Evolutionary conservation across 805 yeast genomes (phyloP).

Genomic region (Starmera pachycereana): DNA sequence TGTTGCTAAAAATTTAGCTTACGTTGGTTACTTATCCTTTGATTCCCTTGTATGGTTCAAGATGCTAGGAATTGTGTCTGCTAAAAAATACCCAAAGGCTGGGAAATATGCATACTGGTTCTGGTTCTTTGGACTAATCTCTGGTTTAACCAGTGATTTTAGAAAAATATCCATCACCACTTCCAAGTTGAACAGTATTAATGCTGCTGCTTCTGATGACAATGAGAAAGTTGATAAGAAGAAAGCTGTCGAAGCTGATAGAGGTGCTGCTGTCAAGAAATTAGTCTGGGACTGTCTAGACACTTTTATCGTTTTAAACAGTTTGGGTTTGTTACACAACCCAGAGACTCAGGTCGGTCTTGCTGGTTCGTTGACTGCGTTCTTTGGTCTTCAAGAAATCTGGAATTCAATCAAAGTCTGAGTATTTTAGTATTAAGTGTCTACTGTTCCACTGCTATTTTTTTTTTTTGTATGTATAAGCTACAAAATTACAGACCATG

Average conservation of each 20-base stretch:
- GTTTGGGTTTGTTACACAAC: slow-evolving; percentile 45
- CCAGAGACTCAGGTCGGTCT: slow-evolving; percentile 76
- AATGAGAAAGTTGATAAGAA: slow-evolving; percentile 27
- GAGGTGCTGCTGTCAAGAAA: slow-evolving; percentile 44
- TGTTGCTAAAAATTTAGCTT: slow-evolving; percentile 47
- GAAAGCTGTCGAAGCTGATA: slow-evolving; percentile 32
- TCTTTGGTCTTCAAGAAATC: slow-evolving; percentile 64
- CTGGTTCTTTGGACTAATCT: slow-evolving; percentile 67
- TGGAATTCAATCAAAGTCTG: slow-evolving; percentile 41
- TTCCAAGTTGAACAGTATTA: slow-evolving; percentile 9
- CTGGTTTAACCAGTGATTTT: slow-evolving; percentile 50
- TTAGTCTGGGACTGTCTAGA: slow-evolving; percentile 73
- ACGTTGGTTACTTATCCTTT: slow-evolving; percentile 50
- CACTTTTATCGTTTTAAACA: slow-evolving; percentile 62
- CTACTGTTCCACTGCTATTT: too few relatives aligned
- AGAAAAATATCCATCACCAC: slow-evolving; percentile 40
- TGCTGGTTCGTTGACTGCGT: slow-evolving; percentile 76
- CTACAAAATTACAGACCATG: too few relatives aligned
- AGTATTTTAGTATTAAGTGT: neutral
- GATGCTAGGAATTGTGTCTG: slow-evolving; percentile 42
- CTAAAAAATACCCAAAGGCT: slow-evolving; percentile 34
- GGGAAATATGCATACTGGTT: slow-evolving; percentile 54
- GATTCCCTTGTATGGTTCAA: slow-evolving; percentile 54
- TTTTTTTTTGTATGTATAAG: too few relatives aligned
- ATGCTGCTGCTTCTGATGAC: slow-evolving; percentile 28